Conservation (phyloP, 306 rosid genomes). For the Begonia loranthoides region DNA sequence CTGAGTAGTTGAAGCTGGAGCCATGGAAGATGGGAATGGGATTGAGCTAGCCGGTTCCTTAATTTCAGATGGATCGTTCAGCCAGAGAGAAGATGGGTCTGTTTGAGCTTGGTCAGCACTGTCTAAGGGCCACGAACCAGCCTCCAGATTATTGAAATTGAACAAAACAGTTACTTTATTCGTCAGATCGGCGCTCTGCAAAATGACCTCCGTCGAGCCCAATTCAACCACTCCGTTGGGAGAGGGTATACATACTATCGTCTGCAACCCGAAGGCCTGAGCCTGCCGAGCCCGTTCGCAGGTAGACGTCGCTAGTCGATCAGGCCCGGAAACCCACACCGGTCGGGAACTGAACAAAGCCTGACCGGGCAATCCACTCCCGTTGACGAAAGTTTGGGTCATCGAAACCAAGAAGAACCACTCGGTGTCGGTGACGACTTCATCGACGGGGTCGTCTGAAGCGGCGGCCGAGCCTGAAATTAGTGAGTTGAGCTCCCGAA, state of each 20-base stretch:
- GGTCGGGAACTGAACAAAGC: constrained; percentile 44
- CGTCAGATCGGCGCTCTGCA: constrained; percentile 62
- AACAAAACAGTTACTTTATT: constrained; percentile 55
- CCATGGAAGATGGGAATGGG: constrained; percentile 14
- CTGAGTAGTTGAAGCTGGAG: constrained; percentile 16
- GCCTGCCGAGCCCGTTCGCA: constrained; percentile 77
- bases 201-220: constrained; percentile 64
- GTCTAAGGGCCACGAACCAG: constrained; percentile 46
- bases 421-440: constrained; percentile 87
- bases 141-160: constrained; percentile 52
- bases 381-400: constrained; percentile 75
- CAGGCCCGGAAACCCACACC: constrained; percentile 56
- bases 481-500: constrained; percentile 67
- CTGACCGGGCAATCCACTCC: constrained; percentile 56
- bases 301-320: constrained; percentile 24
- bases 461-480: constrained; percentile 56
- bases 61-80: constrained; percentile 46
- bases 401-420: constrained; percentile 91
- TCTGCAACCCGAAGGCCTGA: constrained; percentile 48
- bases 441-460: constrained; percentile 50
- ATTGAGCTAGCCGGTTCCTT: constrained; percentile 29
- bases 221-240: constrained; percentile 76
- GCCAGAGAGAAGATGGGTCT: constrained; percentile 79
- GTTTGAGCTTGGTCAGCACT: constrained; percentile 58
- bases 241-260: constrained; percentile 62